Evolutionary conservation across 805 yeast genomes (phyloP), one percentile per base, ranked within the genome.

Genomic region (Lipomyces mesembrius): DNA sequence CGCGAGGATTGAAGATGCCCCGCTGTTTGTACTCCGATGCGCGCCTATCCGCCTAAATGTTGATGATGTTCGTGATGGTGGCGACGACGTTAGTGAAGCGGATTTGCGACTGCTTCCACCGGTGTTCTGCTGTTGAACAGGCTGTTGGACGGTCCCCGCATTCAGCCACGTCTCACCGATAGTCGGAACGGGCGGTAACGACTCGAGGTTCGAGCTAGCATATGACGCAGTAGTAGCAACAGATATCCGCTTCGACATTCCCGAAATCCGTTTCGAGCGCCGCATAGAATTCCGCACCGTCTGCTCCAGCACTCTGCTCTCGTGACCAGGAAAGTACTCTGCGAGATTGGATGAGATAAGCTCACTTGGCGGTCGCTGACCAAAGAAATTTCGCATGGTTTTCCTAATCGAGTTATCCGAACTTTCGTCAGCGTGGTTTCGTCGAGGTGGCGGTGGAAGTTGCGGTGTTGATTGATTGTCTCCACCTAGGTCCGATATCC

Each of bases 361-460:
- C 75, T 92, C 96, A 67, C 95, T 88, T 0, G 98, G 93, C 6
- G 99, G 99, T 74, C 99, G 83, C 77, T 91, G 97, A 29, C 96
- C 96, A 77, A 88, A 88, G 66, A 90, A 83, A 63, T 80, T 82
- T 64, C 85, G 81, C 72, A 73, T 29, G 11, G 74, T 64, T 34
- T 68, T 67, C n/a, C 65, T 52, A n/a, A 67, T 64, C 25, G 52
- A 20, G 20, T 27, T 46, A 11, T 32, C 57, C 52, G 34, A 9
- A 39, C 67, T 64, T 32, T 20, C 17, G 59, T 37, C 29, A 4
- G 37, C 54, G 37, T 29, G 22, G 46, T 37, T 32, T 2, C 57
- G 29, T 14, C 43, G 49, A 14, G 51, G 34, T 6, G 61, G 25
- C 20, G 57, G 46, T 17, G 62, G 62, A 11, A 27, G 46, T 56